Evolutionary conservation across 495 filamentous ascomycete species (phyloP), one percentile per base, ranked within the genome.

Genomic region (Collariella sp.): DNA sequence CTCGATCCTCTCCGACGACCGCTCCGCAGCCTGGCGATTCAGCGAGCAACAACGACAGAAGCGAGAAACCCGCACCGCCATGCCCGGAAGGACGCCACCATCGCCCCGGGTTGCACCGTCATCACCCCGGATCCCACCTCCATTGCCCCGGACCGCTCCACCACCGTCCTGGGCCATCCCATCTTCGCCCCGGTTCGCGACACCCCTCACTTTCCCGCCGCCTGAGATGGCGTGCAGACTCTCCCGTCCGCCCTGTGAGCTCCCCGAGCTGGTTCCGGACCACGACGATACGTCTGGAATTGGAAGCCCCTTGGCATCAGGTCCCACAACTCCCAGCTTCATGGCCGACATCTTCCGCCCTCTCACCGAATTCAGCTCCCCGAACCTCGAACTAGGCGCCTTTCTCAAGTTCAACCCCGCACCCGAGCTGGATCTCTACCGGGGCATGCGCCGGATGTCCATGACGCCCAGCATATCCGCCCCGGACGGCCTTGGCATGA

Each of bases 241-340:
- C 22, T 56, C 57, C 22, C 43, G 35, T 7, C 52, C 55, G 18
- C 57, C 57, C 18, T 60, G 48, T 26, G 15, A 35, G 11, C 57
- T 5, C 57, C 57, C 57, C 40, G 57, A 56, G 43, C 36, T 61
- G 50, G 46, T 63, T 39, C 43, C 42, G 5, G 61, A 59, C 39
- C 48, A 57, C 1, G 57, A 60, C 2, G 53, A 52, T 38, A 38
- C 12, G n/a, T 42, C 26, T 9, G 29, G 26, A 10, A n/a, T 5
- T 18, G 33, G n/a, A 9, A 20, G 46, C 19, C 52, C 61, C 16
- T 23, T 43, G 18, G 7, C 42, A 2, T 49, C 56, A 2, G 52
- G 26, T 7, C 54, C 46, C 3, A 48, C 22, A 7, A 60, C 57
- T 42, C 53, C 57, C 1, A 50, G 52, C 36, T 23, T 52, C 33